Evolutionary conservation across 176 grass and related monocot species (phyloP).

Genomic region (Avena insularis): DNA sequence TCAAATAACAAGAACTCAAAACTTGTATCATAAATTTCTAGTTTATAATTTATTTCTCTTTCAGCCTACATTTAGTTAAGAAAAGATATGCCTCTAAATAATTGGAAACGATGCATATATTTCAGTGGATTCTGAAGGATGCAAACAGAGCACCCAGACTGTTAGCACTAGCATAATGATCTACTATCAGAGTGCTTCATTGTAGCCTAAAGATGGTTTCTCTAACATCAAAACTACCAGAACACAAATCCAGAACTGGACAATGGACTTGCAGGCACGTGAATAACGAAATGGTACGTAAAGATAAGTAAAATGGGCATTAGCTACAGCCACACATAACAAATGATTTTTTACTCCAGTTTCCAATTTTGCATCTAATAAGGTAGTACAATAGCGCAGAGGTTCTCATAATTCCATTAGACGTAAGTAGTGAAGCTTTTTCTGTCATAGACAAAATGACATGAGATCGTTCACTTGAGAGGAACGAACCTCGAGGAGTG

Average conservation of each 20-base stretch:
- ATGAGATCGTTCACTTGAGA: background rate
- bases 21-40: background rate
- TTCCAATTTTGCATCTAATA: too few species aligned
- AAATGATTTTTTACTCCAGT: too few species aligned
- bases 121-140: background rate
- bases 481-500: constrained; percentile 74
- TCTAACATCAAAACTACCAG: background rate
- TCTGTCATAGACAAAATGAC: too few species aligned
- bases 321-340: too few species aligned
- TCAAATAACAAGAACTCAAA: background rate
- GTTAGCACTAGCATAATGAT: background rate
- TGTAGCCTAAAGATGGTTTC: background rate
- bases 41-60: background rate
- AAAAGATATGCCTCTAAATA: background rate
- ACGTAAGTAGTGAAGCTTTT: too few species aligned
- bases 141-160: background rate
- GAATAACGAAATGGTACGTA: too few species aligned
- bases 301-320: too few species aligned
- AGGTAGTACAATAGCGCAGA: too few species aligned
- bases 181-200: background rate
- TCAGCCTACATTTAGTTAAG: background rate
- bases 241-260: background rate
- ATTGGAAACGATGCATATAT: background rate
- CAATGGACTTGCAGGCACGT: too few species aligned
- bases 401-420: too few species aligned